Percentiles rank a stretch among this genome's conserved stretches.
phyloP scores from a whole-genome alignment of 2,329 filamentous ascomycete genomes.

The Trichophyton benhamiae region DNA sequence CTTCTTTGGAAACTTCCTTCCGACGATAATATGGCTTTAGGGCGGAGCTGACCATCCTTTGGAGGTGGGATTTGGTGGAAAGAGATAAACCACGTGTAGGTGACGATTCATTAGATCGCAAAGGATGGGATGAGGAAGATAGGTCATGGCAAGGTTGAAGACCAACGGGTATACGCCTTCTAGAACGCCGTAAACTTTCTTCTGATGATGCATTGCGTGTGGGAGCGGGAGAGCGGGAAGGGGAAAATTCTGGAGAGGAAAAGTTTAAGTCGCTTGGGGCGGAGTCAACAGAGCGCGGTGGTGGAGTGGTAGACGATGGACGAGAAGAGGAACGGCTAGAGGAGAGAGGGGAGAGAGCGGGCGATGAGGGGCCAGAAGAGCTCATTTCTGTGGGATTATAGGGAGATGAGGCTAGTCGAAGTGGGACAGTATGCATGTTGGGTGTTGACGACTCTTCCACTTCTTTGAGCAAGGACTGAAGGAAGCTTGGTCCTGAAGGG shows the following conservation, averaged over 20 bases:
- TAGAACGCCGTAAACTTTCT: slow-evolving; percentile 8
- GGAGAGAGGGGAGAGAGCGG: slow-evolving; percentile 36
- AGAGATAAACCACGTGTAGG: slow-evolving; percentile 60
- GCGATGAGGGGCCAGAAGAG: slow-evolving; percentile 19
- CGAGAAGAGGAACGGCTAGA: slow-evolving; percentile 53
- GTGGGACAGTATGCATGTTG: slow-evolving; percentile 20
- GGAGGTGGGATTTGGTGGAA: slow-evolving; percentile 76
- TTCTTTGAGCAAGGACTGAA: slow-evolving; percentile 77
- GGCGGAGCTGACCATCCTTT: slow-evolving; percentile 71
- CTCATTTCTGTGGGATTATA: slow-evolving; percentile 26
- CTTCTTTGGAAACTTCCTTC: slow-evolving; percentile 67
- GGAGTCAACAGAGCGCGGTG: slow-evolving; percentile 54
- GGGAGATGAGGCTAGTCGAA: slow-evolving; percentile 22
- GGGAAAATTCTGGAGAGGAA: slow-evolving; percentile 63
- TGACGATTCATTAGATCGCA: slow-evolving; percentile 52
- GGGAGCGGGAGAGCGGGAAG: slow-evolving; percentile 42
- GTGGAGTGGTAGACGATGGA: slow-evolving; percentile 56
- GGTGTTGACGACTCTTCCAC: slow-evolving; percentile 50
- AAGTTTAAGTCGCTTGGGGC: slow-evolving; percentile 62
- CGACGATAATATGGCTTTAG: slow-evolving; percentile 73
- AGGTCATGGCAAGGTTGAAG: slow-evolving; percentile 26
- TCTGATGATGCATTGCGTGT: slow-evolving; percentile 6
- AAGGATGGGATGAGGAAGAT: slow-evolving; percentile 34
- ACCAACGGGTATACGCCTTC: slow-evolving; percentile 7
- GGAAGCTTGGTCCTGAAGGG: slow-evolving; percentile 53